Evolutionary conservation across 176 grass and related monocot genomes (phyloP), one percentile per base, ranked within the genome.

Genomic region (Hordeum vulgare): DNA sequence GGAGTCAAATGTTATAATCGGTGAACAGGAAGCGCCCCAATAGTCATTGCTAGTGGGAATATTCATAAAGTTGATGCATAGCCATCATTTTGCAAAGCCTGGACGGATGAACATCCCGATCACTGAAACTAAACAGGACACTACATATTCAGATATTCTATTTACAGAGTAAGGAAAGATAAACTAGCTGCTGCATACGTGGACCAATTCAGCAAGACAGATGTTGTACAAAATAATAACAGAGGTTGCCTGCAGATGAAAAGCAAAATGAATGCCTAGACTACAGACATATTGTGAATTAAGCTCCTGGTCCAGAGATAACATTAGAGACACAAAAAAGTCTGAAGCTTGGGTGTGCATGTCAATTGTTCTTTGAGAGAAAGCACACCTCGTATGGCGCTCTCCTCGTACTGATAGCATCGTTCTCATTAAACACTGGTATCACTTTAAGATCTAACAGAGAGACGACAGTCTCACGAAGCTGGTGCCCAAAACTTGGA

Each of bases 371-470:
- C 14, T 72, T 17, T 17, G 39, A 66, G 42, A 87, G 77, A 83
- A 14, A 86, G 23, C 51, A 65, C 34, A 96, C 97, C 93, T 99
- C 93, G 35, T 94, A 87, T 85, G 89, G 78, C 80, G 88, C 89
- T 83, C 75, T 99, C 73, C 91, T 92, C 15, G 97, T 94, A 90
- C 97, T 99, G 77, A 99, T 95, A 11, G 97, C 91, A 64, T 99
- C 97, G 24, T 99, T 99, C 78, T 99, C 97, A 36, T 99, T 99
- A 53, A 99, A 99, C 20, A 99, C 28, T 2, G 97, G 97, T 90
- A 99, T 85, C 39, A 99, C 97, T 86, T 68, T 92, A 39, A 90
- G 87, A 85, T 82, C 56, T 39, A 99, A 59, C 21, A 99, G 41
- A 14, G 93, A 75, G 42, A 86, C 62, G 41, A 99, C 93, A 61